Conservation (phyloP, 2,329 filamentous ascomycete species). For the Fusarium proliferatum region DNA sequence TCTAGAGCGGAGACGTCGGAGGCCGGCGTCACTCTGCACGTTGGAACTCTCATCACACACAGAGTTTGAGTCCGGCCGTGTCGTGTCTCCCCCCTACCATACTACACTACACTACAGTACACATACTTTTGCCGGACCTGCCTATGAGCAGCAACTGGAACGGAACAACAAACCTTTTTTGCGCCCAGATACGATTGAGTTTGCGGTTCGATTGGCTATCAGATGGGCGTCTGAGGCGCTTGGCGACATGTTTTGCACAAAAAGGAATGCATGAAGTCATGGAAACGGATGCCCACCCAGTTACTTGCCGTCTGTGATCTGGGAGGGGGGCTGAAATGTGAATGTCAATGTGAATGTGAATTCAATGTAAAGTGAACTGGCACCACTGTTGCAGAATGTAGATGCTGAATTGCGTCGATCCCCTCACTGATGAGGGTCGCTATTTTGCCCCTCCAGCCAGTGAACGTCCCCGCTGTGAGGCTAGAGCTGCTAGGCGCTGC, state of each 20-base stretch:
- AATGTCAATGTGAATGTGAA: conserved; percentile 3
- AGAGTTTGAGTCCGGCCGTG: conserved; percentile 39
- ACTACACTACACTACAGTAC: not conserved
- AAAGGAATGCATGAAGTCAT: conserved; percentile 53
- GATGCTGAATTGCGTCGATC: conserved; percentile 41
- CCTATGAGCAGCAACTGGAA: conserved; percentile 38
- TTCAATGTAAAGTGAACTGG: conserved; percentile 38
- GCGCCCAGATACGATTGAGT: conserved; percentile 25
- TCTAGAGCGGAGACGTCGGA: conserved; percentile 24
- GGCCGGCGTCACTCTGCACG: conserved; percentile 21
- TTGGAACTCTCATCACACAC: conserved; percentile 17
- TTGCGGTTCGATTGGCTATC: conserved; percentile 37
- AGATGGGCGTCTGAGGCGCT: conserved; percentile 38
- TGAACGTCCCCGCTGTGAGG: conserved; percentile 35
- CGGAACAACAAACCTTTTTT: conserved; percentile 43
- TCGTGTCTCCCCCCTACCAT: conserved; percentile 7
- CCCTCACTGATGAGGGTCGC: conserved; percentile 31
- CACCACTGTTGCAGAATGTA: conserved; percentile 44
- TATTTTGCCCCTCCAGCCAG: conserved; percentile 23
- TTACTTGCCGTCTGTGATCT: not conserved
- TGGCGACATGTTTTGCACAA: conserved; percentile 45
- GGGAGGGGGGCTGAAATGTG: conserved; percentile 29
- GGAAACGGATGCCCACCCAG: conserved; percentile 33
- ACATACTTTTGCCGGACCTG: conserved; percentile 28
- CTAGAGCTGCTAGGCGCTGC: conserved; percentile 37